Percentiles rank a stretch among this genome's conserved stretches.
phyloP scores from a whole-genome alignment of 1,284 basidiomycete genomes.

The Chiua sp. region DNA sequence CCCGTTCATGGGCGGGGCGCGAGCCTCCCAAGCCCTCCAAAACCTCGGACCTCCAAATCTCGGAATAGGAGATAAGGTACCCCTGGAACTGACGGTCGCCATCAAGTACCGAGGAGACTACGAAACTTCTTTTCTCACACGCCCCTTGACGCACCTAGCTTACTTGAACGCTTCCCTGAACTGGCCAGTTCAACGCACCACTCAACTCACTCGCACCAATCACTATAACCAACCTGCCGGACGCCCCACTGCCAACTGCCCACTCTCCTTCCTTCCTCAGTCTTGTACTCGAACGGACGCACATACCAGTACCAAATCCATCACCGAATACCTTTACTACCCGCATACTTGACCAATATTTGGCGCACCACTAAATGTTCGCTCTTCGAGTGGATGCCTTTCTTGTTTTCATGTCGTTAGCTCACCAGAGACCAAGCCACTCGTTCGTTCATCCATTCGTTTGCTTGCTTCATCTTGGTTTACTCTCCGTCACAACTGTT shows the following conservation, averaged over 20 bases:
- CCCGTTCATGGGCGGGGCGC: conserved; percentile 81
- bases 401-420: not conserved
- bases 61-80: conserved; percentile 34
- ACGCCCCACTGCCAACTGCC: not conserved
- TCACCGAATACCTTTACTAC: not conserved
- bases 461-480: not conserved
- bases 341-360: conserved; percentile 15
- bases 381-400: conserved; percentile 12
- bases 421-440: not conserved
- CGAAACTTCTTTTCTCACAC: not conserved
- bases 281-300: conserved; percentile 24
- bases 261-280: conserved; percentile 2
- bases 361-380: conserved; percentile 15
- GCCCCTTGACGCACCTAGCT: not conserved
- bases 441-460: not conserved
- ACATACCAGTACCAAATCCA: conserved; percentile 9
- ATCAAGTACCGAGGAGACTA: not conserved
- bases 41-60: conserved; percentile 39
- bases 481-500: not conserved
- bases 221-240: not conserved
- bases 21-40: conserved; percentile 35
- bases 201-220: not conserved
- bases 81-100: not conserved
- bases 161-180: not conserved
- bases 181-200: not conserved